Conservation (phyloP, 1,284 basidiomycete species). For the Peniophora sp. region DNA sequence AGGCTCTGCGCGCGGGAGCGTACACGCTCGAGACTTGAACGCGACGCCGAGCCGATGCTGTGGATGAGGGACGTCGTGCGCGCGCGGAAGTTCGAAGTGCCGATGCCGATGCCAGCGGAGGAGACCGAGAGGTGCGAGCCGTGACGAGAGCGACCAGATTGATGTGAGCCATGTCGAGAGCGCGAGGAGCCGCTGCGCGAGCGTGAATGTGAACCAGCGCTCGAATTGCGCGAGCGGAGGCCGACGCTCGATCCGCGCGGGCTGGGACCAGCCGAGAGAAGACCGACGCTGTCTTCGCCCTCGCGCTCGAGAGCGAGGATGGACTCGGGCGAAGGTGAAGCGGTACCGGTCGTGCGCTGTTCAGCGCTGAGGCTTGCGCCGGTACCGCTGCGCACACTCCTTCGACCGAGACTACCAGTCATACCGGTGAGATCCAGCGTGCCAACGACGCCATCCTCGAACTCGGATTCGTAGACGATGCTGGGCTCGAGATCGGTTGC, state of each 20-base stretch:
- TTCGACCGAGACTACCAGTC: background rate
- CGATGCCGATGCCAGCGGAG: constrained; percentile 26
- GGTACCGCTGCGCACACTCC: background rate
- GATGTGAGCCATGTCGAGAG: constrained; percentile 19
- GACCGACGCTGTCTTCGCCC: constrained; percentile 61
- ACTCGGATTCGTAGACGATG: constrained; percentile 26
- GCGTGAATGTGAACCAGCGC: constrained; percentile 3
- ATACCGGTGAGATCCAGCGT: constrained; percentile 1
- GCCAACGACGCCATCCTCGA: constrained; percentile 22
- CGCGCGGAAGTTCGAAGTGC: constrained; percentile 32
- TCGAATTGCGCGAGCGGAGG: constrained; percentile 19
- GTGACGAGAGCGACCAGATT: constrained; percentile 36
- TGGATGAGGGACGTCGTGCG: constrained; percentile 59
- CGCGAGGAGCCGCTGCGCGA: constrained; percentile 3
- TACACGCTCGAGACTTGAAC: constrained; percentile 55
- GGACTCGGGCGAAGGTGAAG: background rate
- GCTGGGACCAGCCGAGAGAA: constrained; percentile 44
- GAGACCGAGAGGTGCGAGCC: constrained; percentile 23
- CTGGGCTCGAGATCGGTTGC: constrained; percentile 29
- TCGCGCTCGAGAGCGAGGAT: constrained; percentile 27
- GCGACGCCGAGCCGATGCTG: constrained; percentile 50
- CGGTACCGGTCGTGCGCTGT: background rate
- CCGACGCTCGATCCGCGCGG: constrained; percentile 49
- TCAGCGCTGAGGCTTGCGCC: too few species aligned
- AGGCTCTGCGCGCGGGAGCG: constrained; percentile 45